phyloP scores from a whole-genome alignment of 306 rosid genomes.

The Rosa multiflora region DNA sequence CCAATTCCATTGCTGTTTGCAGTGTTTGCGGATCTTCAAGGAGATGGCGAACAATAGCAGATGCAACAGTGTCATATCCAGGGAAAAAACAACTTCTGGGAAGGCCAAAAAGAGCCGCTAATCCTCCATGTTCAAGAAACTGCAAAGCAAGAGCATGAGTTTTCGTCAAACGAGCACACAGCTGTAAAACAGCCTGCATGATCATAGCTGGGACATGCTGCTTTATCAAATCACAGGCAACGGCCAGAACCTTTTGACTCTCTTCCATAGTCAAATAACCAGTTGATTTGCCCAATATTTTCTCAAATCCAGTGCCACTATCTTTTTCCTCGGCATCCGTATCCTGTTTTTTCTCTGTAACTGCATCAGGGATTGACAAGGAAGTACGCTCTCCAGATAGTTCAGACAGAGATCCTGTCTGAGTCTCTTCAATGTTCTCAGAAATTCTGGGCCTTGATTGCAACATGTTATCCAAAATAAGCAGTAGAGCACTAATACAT shows the following conservation, averaged over 20 bases:
- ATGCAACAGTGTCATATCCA: constrained; percentile 93
- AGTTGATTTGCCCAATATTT: constrained; percentile 76
- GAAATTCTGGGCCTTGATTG: constrained; percentile 65
- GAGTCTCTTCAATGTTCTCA: constrained; percentile 59
- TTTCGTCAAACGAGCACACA: constrained; percentile 94
- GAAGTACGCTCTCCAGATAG: constrained; percentile 55
- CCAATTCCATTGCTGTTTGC: constrained; percentile 96
- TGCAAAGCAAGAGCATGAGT: constrained; percentile 76
- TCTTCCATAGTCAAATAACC: constrained; percentile 85
- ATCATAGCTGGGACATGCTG: constrained; percentile 85
- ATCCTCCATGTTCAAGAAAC: constrained; percentile 94
- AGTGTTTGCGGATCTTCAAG: constrained; percentile 99
- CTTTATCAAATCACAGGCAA: constrained; percentile 91
- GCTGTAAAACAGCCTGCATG: constrained; percentile 97
- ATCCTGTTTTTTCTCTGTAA: constrained; percentile 40
- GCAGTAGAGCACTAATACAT: constrained; percentile 83
- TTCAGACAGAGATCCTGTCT: constrained; percentile 52
- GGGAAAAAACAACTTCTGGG: constrained; percentile 87
- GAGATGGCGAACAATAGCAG: constrained; percentile 95
- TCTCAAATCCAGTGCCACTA: constrained; percentile 49
- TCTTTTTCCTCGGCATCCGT: constrained; percentile 49
- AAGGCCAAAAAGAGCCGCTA: constrained; percentile 76
- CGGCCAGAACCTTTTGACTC: constrained; percentile 61
- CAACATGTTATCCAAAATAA: constrained; percentile 89
- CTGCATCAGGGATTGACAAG: constrained; percentile 44